Percentiles rank a stretch among this genome's conserved stretches.
Conservation (phyloP, 2,329 filamentous ascomycete genomes). For the Verticillium nonalfalfae region DNA sequence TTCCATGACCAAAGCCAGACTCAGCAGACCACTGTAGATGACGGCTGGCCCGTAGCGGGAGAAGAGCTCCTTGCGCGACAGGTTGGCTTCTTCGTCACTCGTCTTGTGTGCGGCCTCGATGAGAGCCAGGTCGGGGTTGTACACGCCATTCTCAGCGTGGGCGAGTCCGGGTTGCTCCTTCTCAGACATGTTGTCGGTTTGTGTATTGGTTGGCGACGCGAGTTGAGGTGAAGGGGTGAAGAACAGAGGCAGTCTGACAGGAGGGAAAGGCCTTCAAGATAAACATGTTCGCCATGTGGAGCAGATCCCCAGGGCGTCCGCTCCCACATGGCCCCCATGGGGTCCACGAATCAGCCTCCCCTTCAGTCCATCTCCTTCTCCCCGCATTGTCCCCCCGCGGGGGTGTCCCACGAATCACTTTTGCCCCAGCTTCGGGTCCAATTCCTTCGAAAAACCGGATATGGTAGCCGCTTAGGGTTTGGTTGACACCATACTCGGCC, state of each 20-base stretch:
- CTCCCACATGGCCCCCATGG: not conserved
- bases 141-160: constrained; percentile 15
- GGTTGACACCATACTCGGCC: not conserved
- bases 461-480: not conserved
- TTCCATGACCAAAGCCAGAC: constrained; percentile 23
- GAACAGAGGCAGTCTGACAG: not conserved
- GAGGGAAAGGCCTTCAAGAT: not conserved
- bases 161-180: constrained; percentile 4
- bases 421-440: not conserved
- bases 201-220: not conserved
- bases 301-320: not conserved
- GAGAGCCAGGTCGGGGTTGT: constrained; percentile 19
- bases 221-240: not conserved
- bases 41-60: constrained; percentile 20
- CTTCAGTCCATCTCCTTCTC: not conserved
- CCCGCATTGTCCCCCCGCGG: not conserved
- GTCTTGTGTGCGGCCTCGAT: constrained; percentile 23
- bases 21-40: constrained; percentile 20
- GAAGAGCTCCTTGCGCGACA: constrained; percentile 24
- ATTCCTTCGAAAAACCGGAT: not conserved
- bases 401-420: not conserved
- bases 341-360: not conserved
- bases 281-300: not conserved
- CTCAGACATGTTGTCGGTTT: not conserved
- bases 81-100: constrained; percentile 19